A percentile compares a stretch with the other conserved stretches of the same genome.
These are phyloP conservation scores for Skeletonema menzelii DNA, from an alignment of 108 stramenopile species.

Conservation along the genomic window DNA sequence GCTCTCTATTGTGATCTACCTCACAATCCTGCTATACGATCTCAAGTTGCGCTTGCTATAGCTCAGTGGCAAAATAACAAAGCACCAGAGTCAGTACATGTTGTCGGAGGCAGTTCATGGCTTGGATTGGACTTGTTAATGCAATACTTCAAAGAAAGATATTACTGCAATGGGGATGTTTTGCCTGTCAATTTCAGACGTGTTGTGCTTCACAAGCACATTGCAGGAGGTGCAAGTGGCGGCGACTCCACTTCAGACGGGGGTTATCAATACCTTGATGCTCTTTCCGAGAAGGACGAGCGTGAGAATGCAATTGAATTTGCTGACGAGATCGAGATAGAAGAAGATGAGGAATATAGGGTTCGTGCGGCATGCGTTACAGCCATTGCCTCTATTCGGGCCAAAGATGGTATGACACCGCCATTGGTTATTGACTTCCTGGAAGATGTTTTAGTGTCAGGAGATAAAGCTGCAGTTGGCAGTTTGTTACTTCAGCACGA, in stretches of 20 bases:
- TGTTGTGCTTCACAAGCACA: conserved; percentile 70
- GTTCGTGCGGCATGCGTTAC: conserved; percentile 77
- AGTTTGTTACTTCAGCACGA: conserved; percentile 70
- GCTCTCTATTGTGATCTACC: conserved; percentile 82
- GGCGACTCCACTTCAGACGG: conserved; percentile 51
- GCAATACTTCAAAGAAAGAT: conserved; percentile 85
- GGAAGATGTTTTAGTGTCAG: conserved; percentile 68
- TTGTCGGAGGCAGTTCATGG: conserved; percentile 70
- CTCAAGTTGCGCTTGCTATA: conserved; percentile 81
- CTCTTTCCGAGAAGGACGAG: conserved; percentile 60
- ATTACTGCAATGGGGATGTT: conserved; percentile 61
- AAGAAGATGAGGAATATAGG: conserved; percentile 88
- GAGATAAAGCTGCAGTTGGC: conserved; percentile 66
- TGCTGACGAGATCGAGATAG: conserved; percentile 78
- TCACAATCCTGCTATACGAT: conserved; percentile 79
- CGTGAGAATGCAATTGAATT: conserved; percentile 63
- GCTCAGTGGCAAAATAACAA: conserved; percentile 93
- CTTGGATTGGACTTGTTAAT: conserved; percentile 74
- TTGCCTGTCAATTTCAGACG: conserved; percentile 80
- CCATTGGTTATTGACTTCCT: conserved; percentile 61
- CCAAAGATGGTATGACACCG: conserved; percentile 86
- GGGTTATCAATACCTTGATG: conserved; percentile 76
- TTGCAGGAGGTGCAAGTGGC: conserved; percentile 53
- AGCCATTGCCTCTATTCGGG: conserved; percentile 80
- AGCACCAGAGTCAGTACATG: conserved; percentile 67